A percentile compares a stretch with the other conserved stretches of the same genome.
phyloP scores from a whole-genome alignment of 1,284 basidiomycete genomes.

The Tetrapyrgos nigripes region DNA sequence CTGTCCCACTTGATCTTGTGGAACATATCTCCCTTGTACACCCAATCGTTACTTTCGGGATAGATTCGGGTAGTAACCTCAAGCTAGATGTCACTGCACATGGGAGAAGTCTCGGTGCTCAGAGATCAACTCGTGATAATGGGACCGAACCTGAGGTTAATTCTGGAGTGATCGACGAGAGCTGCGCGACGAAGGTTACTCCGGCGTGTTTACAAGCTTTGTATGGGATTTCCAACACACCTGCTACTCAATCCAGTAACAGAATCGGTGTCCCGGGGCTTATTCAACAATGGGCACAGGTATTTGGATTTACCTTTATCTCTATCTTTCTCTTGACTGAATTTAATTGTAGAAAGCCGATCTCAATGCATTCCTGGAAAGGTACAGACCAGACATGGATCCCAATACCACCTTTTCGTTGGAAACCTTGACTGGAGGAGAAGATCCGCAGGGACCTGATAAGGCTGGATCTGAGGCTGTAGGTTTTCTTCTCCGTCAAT shows the following conservation, averaged over 20 bases:
- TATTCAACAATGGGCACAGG: slow-evolving; percentile 37
- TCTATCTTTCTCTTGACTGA: slow-evolving; percentile 4
- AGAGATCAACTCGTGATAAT: too few relatives aligned
- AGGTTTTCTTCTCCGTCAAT: background rate
- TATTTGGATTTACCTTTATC: background rate
- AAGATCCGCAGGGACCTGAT: slow-evolving; percentile 44
- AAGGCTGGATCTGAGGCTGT: slow-evolving; percentile 47
- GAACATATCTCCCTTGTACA: slow-evolving; percentile 46
- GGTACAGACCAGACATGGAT: slow-evolving; percentile 24
- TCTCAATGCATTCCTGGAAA: slow-evolving; percentile 48
- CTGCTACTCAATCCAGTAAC: slow-evolving; percentile 41
- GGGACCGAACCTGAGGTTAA: background rate
- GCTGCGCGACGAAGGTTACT: slow-evolving; percentile 38
- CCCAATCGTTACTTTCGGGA: slow-evolving; percentile 48
- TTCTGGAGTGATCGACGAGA: slow-evolving; percentile 18
- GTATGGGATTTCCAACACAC: slow-evolving; percentile 45
- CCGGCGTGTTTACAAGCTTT: slow-evolving; percentile 48
- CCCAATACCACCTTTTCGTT: slow-evolving; percentile 24
- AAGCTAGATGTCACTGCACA: background rate
- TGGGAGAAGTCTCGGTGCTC: background rate
- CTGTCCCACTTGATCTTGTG: slow-evolving; percentile 44
- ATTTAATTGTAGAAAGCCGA: slow-evolving; percentile 46
- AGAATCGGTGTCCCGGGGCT: slow-evolving; percentile 49
- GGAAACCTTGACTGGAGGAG: slow-evolving; percentile 49
- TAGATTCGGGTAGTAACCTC: background rate